Evolutionary conservation across 495 filamentous ascomycete genomes (phyloP).

Genomic region (Acidomyces sp.): DNA sequence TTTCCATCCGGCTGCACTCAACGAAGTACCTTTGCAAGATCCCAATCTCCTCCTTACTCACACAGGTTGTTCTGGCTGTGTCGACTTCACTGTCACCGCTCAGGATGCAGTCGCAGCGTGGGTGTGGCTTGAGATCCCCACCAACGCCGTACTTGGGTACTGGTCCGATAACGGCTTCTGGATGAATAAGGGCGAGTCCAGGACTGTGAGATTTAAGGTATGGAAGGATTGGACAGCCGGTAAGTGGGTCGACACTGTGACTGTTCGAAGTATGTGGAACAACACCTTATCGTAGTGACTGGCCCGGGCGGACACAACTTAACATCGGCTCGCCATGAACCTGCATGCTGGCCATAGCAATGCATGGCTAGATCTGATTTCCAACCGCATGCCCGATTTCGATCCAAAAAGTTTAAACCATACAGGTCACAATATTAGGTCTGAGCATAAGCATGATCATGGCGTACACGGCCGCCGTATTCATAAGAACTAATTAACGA

Average conservation of each 20-base stretch:
- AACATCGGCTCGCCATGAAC: no score
- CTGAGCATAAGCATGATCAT: no score
- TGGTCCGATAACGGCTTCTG: slow-evolving; percentile 50
- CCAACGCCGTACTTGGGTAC: slow-evolving; percentile 46
- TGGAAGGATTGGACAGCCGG: slow-evolving; percentile 36
- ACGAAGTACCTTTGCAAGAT: slow-evolving; percentile 42
- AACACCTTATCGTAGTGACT: slow-evolving; percentile 33
- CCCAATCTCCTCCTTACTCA: slow-evolving; percentile 40
- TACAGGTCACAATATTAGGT: no score
- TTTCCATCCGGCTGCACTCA: slow-evolving; percentile 41
- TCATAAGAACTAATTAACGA: no score
- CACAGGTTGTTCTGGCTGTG: slow-evolving; percentile 21
- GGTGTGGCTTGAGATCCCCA: slow-evolving; percentile 53
- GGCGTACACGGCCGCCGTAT: no score
- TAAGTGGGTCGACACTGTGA: slow-evolving; percentile 41
- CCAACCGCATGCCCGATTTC: no score
- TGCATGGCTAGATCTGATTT: no score
- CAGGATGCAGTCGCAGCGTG: slow-evolving; percentile 47
- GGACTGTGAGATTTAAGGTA: slow-evolving; percentile 36
- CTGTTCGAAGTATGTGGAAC: slow-evolving; percentile 52
- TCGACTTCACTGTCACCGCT: slow-evolving; percentile 44
- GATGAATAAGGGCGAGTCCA: slow-evolving; percentile 40
- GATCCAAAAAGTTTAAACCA: no score
- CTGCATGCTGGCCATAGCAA: no score
- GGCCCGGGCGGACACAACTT: no score